A percentile compares a stretch with the other conserved stretches of the same genome.
phyloP scores from a whole-genome alignment of 139 green algal species.

The Trebouxia sp. region DNA sequence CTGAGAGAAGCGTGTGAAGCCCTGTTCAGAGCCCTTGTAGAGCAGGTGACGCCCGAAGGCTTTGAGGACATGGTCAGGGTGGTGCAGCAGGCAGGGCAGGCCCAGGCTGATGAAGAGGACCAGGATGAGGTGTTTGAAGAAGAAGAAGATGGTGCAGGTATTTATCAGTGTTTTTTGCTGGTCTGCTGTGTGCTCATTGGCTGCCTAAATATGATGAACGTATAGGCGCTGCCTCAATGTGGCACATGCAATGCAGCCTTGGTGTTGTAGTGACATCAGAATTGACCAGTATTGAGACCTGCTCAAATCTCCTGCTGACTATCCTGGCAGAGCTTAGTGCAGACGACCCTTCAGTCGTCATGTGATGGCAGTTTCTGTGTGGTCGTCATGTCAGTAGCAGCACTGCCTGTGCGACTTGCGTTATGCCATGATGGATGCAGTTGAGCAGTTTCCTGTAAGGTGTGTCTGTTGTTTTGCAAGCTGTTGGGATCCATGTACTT shows the following conservation, averaged over 20 bases:
- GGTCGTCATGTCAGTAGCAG: no score
- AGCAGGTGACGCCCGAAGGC: constrained; percentile 37
- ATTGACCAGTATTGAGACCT: neutral
- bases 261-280: neutral
- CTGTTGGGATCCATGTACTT: no score
- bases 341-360: no score
- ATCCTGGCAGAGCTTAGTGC: no score
- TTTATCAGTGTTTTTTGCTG: no score
- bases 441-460: no score
- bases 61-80: neutral
- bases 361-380: no score
- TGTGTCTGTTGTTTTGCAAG: no score
- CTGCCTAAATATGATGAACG: neutral
- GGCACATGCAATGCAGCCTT: neutral
- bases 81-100: neutral
- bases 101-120: constrained; percentile 44
- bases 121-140: constrained; percentile 37
- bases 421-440: no score
- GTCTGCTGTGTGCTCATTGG: neutral
- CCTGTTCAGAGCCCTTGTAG: constrained; percentile 54
- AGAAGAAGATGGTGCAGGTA: constrained; percentile 31
- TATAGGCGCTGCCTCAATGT: neutral
- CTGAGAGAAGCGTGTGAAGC: constrained; percentile 71
- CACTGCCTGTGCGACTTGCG: no score
- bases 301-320: no score